These are phyloP conservation scores for Alternaria sp. DNA, from an alignment of 2,329 filamentous ascomycete genomes.

Conservation along the genomic window DNA sequence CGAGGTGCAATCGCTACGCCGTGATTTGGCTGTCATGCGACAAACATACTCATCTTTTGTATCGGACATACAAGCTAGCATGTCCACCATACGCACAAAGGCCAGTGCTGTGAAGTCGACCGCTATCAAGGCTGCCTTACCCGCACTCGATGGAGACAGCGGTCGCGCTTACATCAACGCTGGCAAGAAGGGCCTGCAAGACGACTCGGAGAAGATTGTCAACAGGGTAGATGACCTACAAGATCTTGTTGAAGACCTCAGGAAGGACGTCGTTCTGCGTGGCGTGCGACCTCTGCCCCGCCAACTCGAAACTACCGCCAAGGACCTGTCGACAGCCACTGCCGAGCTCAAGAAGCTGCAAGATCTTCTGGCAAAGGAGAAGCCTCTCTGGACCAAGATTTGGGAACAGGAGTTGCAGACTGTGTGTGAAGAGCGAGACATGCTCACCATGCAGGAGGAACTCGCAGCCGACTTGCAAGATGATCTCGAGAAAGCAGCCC, in stretches of 20 bases:
- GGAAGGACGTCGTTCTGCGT: slow-evolving; percentile 93
- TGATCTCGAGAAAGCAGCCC: slow-evolving; percentile 90
- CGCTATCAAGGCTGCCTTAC: slow-evolving; percentile 73
- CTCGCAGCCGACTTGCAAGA: slow-evolving; percentile 90
- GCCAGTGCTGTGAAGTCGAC: slow-evolving; percentile 79
- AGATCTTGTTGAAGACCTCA: slow-evolving; percentile 92
- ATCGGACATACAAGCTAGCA: slow-evolving; percentile 84
- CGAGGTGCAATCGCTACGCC: slow-evolving; percentile 81
- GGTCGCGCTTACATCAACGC: slow-evolving; percentile 84
- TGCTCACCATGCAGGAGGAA: slow-evolving; percentile 95
- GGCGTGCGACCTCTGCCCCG: slow-evolving; percentile 90
- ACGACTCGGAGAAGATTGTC: slow-evolving; percentile 89
- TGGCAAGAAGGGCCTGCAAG: slow-evolving; percentile 84
- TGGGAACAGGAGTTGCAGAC: slow-evolving; percentile 98
- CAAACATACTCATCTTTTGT: slow-evolving; percentile 94
- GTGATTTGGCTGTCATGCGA: slow-evolving; percentile 87
- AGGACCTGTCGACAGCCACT: slow-evolving; percentile 81
- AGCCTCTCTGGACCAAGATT: slow-evolving; percentile 97
- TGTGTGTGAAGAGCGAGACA: slow-evolving; percentile 92
- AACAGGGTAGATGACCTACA: slow-evolving; percentile 95
- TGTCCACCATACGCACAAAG: slow-evolving; percentile 82
- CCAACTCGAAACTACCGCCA: slow-evolving; percentile 86
- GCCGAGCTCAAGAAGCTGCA: slow-evolving; percentile 94
- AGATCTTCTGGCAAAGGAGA: slow-evolving; percentile 88
- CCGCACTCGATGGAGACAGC: slow-evolving; percentile 75